Evolutionary conservation across 345 rosid genomes (phyloP).

Genomic region (Kernera saxatilis): DNA sequence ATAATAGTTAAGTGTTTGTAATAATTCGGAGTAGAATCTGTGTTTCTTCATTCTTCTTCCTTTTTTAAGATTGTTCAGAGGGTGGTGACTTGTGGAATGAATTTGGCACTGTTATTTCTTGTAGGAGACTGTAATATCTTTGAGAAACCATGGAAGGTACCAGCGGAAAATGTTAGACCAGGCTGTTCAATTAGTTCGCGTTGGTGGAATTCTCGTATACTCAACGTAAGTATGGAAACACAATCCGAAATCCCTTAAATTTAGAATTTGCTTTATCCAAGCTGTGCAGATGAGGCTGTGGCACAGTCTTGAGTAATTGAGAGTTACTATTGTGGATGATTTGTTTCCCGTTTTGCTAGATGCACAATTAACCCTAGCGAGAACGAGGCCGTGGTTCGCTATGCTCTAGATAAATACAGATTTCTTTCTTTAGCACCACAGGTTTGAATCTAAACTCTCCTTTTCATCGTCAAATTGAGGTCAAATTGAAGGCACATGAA

Average conservation of each 20-base stretch:
- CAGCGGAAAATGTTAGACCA: conserved; percentile 94
- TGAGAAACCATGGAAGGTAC: conserved; percentile 78
- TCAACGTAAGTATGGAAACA: conserved; percentile 65
- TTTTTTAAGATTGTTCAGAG: background rate
- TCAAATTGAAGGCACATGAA: background rate
- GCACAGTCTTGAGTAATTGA: background rate
- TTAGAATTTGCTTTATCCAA: background rate
- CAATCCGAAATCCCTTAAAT: background rate
- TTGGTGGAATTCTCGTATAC: conserved; percentile 91
- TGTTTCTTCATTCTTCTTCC: conserved; percentile 3
- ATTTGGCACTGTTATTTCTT: conserved; percentile 7
- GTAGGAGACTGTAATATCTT: conserved; percentile 76
- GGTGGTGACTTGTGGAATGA: background rate
- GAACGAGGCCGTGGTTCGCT: conserved; percentile 87
- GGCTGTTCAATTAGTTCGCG: conserved; percentile 91
- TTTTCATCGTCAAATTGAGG: background rate
- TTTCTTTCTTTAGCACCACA: conserved; percentile 84
- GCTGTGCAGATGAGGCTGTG: background rate
- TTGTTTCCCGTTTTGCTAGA: conserved; percentile 38
- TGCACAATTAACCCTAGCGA: conserved; percentile 97
- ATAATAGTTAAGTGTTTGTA: background rate
- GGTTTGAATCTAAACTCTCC: conserved; percentile 37
- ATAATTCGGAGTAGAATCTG: background rate
- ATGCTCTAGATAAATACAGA: conserved; percentile 78
- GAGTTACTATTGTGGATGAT: background rate